Evolutionary conservation across 2,329 filamentous ascomycete genomes (phyloP).

Genomic region (Phialophora expanda): DNA sequence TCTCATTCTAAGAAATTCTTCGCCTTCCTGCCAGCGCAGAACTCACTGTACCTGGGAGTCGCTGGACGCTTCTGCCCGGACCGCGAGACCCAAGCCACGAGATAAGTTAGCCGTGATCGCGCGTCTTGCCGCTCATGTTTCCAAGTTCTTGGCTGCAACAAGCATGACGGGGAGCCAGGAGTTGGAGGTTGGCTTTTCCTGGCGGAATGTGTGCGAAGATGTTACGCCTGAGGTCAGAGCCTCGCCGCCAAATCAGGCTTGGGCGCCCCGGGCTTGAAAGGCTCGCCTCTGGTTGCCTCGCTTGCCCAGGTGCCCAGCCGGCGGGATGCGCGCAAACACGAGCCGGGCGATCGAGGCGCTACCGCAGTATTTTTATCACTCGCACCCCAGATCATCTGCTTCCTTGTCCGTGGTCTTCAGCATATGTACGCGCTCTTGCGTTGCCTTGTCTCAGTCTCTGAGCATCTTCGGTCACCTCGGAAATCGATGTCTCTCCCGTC

Average conservation of each 20-base stretch:
- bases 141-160: background rate
- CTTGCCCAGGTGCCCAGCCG: background rate
- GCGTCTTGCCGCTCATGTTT: slow-evolving; percentile 1
- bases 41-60: background rate
- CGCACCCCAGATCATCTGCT: background rate
- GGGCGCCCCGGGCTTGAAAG: background rate
- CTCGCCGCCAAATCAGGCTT: background rate
- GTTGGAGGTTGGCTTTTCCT: background rate
- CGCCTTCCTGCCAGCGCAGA: background rate
- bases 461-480: slow-evolving; percentile 2
- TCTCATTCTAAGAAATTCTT: background rate
- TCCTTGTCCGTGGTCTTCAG: background rate
- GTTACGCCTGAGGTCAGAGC: background rate
- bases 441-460: background rate
- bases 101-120: background rate
- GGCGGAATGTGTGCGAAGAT: no score
- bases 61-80: background rate
- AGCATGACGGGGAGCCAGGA: background rate
- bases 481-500: slow-evolving; percentile 16
- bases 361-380: background rate
- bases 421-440: background rate
- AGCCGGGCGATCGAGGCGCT: background rate
- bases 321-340: background rate
- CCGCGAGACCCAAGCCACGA: background rate
- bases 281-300: background rate